These are phyloP conservation scores for Glomus cerebriforme DNA, from an alignment of 192 early-diverging fungal species.

Conservation along the genomic window DNA sequence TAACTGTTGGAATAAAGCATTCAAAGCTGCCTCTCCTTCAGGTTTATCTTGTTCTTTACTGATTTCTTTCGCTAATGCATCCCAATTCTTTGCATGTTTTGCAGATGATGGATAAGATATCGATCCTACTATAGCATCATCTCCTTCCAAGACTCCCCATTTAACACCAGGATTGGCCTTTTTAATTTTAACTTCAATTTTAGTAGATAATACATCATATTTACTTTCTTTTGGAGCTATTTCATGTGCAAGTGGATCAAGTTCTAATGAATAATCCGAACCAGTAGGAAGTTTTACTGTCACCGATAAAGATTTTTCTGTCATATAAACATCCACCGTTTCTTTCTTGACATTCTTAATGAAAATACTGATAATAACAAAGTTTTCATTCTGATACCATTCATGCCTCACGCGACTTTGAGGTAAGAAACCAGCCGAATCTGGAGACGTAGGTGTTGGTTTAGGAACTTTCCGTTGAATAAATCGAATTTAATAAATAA, in stretches of 20 bases:
- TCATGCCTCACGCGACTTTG: slow-evolving; percentile 70
- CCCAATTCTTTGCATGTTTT: slow-evolving; percentile 79
- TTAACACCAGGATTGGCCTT: slow-evolving; percentile 76
- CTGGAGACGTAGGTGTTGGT: neutral
- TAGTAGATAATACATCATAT: slow-evolving; percentile 86
- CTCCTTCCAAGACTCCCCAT: slow-evolving; percentile 85
- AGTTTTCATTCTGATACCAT: slow-evolving; percentile 96
- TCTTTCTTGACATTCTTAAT: slow-evolving; percentile 85
- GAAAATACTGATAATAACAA: slow-evolving; percentile 87
- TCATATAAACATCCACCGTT: slow-evolving; percentile 67
- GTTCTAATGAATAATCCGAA: slow-evolving; percentile 85
- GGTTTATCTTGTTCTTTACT: slow-evolving; percentile 83
- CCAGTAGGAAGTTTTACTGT: slow-evolving; percentile 82
- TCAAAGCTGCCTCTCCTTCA: slow-evolving; percentile 88
- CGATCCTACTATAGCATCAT: slow-evolving; percentile 48
- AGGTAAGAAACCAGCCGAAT: slow-evolving; percentile 19
- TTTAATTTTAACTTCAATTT: slow-evolving; percentile 90
- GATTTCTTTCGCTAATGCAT: slow-evolving; percentile 70
- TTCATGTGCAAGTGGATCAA: slow-evolving; percentile 83
- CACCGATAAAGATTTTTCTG: slow-evolving; percentile 67
- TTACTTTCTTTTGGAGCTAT: slow-evolving; percentile 72
- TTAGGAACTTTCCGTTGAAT: slow-evolving; percentile 27
- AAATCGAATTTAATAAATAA: too few relatives aligned
- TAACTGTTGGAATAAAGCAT: slow-evolving; percentile 90
- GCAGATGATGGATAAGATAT: slow-evolving; percentile 53